These are phyloP conservation scores for Limtongia smithiae DNA, from an alignment of 805 yeast species.

Conservation along the genomic window DNA sequence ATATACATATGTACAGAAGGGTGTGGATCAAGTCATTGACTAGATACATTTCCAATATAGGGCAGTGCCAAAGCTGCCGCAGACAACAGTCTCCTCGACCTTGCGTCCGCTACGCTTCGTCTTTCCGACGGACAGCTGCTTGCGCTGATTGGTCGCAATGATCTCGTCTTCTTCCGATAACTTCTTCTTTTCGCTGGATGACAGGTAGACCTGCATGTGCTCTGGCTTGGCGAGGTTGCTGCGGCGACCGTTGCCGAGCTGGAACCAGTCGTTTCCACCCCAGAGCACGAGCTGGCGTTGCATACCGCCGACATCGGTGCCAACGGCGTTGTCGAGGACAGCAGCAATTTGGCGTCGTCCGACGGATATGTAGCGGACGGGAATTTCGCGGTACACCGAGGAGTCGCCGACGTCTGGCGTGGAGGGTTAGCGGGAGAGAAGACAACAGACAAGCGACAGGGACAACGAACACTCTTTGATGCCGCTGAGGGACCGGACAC, in stretches of 20 bases:
- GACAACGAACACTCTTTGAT: slow-evolving; percentile 32
- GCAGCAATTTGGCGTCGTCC: slow-evolving; percentile 67
- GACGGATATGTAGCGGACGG: slow-evolving; percentile 51
- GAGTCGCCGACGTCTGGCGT: too few species aligned
- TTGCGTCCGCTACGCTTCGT: not conserved
- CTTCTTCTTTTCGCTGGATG: not conserved
- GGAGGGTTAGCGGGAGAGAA: too few species aligned
- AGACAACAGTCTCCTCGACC: slow-evolving; percentile 21
- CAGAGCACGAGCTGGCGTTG: slow-evolving; percentile 41
- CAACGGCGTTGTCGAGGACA: slow-evolving; percentile 49
- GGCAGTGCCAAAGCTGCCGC: slow-evolving; percentile 22
- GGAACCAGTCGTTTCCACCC: slow-evolving; percentile 84
- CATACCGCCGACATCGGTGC: not conserved
- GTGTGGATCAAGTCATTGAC: too few species aligned
- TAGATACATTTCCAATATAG: slow-evolving; percentile 19
- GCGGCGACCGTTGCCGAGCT: slow-evolving; percentile 77
- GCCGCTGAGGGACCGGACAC: slow-evolving; percentile 46
- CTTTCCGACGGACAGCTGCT: slow-evolving; percentile 1
- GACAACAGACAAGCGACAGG: too few species aligned
- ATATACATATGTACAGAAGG: too few species aligned
- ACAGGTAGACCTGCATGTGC: not conserved
- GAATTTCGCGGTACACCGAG: slow-evolving; percentile 46
- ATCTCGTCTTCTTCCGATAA: not conserved
- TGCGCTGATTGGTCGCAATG: not conserved
- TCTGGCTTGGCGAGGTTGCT: slow-evolving; percentile 55